phyloP scores from a whole-genome alignment of 2,329 filamentous ascomycete genomes.

The Colletotrichum costaricense region DNA sequence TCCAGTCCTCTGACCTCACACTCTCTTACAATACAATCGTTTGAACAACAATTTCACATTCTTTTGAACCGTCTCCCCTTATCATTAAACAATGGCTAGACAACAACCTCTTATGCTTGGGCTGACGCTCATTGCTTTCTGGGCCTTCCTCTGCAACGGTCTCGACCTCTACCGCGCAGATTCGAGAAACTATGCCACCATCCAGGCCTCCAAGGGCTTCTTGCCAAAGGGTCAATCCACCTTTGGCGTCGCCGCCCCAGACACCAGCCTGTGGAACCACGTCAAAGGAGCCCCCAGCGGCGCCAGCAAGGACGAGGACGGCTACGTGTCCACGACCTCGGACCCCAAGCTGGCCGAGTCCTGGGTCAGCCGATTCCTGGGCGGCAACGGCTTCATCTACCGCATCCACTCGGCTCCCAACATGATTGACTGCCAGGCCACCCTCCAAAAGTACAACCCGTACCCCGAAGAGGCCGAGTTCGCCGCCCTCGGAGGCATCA shows the following conservation, averaged over 20 bases:
- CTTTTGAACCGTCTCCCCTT: not conserved
- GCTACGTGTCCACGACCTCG: not conserved
- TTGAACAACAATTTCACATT: not conserved
- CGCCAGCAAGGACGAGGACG: not conserved
- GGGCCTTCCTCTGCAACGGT: not conserved
- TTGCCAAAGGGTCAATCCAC: not conserved
- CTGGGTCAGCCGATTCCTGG: not conserved
- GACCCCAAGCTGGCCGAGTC: not conserved
- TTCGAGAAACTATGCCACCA: not conserved
- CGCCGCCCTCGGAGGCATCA: conserved; percentile 4
- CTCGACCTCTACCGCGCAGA: not conserved
- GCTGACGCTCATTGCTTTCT: not conserved
- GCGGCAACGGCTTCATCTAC: conserved; percentile 3
- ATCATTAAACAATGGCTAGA: not conserved
- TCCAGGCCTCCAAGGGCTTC: not conserved
- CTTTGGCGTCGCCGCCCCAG: not conserved
- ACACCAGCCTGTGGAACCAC: not conserved
- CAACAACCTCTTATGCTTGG: not conserved
- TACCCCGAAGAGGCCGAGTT: not conserved
- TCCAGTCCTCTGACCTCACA: not conserved
- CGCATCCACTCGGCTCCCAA: conserved; percentile 8
- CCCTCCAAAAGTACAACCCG: conserved; percentile 1
- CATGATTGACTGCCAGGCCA: conserved; percentile 15
- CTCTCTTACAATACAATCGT: not conserved
- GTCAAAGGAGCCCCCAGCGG: not conserved